phyloP scores from a whole-genome alignment of 345 rosid species.

The Eucalyptus pauciflora region DNA sequence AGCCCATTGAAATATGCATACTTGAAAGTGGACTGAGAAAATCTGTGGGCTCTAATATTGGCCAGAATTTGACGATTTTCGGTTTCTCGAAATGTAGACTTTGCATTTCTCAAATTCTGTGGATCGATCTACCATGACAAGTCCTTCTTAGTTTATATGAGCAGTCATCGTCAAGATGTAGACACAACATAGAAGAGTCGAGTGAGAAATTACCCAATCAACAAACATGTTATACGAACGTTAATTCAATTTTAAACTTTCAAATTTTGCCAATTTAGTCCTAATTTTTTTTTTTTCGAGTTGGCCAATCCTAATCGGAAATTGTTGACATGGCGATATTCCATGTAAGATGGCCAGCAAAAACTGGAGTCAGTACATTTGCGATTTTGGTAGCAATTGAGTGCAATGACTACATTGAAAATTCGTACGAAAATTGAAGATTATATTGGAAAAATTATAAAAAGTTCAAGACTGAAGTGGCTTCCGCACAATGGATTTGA shows the following conservation, averaged over 20 bases:
- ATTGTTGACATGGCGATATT: rapidly evolving
- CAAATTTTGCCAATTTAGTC: rapidly evolving
- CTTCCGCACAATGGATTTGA: rapidly evolving
- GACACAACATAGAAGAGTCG: background rate
- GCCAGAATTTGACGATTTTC: background rate
- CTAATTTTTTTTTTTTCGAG: background rate
- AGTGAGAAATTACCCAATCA: rapidly evolving
- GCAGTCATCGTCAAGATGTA: background rate
- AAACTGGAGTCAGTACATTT: rapidly evolving
- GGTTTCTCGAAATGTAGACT: background rate
- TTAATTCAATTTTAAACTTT: background rate
- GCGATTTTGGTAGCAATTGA: rapidly evolving
- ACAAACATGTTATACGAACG: rapidly evolving
- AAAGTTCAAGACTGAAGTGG: rapidly evolving
- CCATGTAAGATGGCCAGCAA: rapidly evolving
- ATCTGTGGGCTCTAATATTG: background rate
- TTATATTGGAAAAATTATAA: background rate
- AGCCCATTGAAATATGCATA: background rate
- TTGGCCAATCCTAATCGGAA: background rate
- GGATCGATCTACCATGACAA: background rate
- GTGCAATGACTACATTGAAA: rapidly evolving
- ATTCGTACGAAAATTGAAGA: rapidly evolving
- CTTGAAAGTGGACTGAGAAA: background rate
- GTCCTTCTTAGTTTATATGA: background rate
- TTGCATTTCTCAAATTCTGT: background rate